These are phyloP conservation scores for Thinopyrum elongatum DNA, from an alignment of 176 grass and related monocot species.

Conservation along the genomic window DNA sequence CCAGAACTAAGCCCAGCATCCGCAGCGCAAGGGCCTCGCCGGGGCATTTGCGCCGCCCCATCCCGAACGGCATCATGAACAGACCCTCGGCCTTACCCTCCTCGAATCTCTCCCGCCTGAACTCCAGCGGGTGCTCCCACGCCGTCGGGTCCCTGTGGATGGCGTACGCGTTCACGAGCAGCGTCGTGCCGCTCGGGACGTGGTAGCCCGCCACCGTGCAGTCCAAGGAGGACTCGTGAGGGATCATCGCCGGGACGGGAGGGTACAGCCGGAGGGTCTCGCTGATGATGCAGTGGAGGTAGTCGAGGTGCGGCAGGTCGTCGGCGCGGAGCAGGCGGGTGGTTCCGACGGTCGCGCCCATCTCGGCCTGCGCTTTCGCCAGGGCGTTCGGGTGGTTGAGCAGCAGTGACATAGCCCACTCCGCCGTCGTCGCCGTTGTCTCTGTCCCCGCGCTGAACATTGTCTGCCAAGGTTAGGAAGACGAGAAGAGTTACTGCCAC, in stretches of 20 bases:
- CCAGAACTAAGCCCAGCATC: slow-evolving; percentile 3
- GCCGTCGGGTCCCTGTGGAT: slow-evolving; percentile 30
- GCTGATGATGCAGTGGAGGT: slow-evolving; percentile 41
- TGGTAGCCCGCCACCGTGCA: slow-evolving; percentile 1
- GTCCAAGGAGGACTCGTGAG: slow-evolving; percentile 36
- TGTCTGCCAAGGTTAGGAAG: not conserved
- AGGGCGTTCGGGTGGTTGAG: slow-evolving; percentile 35
- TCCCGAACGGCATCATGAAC: slow-evolving; percentile 44
- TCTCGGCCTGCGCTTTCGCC: slow-evolving; percentile 13
- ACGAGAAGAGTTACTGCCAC: not conserved
- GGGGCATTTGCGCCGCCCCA: slow-evolving; percentile 46
- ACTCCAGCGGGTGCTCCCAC: slow-evolving; percentile 10
- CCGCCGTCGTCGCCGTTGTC: slow-evolving; percentile 8
- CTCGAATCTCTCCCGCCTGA: slow-evolving; percentile 48
- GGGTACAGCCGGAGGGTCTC: slow-evolving; percentile 55
- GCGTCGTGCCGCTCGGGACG: slow-evolving; percentile 28
- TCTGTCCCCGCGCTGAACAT: slow-evolving; percentile 37
- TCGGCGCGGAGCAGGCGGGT: not conserved
- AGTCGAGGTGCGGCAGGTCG: slow-evolving; percentile 28
- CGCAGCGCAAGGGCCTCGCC: slow-evolving; percentile 24
- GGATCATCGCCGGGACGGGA: not conserved
- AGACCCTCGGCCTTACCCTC: not conserved
- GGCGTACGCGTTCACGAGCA: slow-evolving; percentile 46
- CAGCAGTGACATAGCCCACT: slow-evolving; percentile 57
- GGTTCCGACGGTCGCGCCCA: not conserved